phyloP scores from a whole-genome alignment of 805 yeast genomes.

The Sugiyamaella floridensis region DNA sequence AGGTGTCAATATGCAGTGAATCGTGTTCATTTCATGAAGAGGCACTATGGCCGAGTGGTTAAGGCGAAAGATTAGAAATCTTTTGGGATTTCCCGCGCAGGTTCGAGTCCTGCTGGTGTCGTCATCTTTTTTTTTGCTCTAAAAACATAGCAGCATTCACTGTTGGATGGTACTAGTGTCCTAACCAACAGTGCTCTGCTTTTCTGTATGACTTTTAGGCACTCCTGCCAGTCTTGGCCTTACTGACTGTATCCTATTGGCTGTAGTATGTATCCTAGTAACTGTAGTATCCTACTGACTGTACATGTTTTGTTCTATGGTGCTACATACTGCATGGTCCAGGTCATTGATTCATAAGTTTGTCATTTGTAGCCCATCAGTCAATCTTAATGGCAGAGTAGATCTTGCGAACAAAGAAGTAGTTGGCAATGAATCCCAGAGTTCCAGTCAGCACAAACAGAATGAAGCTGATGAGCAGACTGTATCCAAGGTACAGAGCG shows the following conservation, averaged over 20 bases:
- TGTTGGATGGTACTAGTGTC: too few relatives aligned
- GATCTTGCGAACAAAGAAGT: constrained; percentile 69
- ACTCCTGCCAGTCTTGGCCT: too few relatives aligned
- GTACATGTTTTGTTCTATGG: not conserved
- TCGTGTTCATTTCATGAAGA: constrained; percentile 6
- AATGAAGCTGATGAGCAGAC: constrained; percentile 58
- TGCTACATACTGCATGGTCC: too few relatives aligned
- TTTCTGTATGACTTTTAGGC: too few relatives aligned
- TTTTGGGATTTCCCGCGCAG: constrained; percentile 36
- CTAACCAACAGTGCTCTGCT: too few relatives aligned
- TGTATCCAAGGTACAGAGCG: constrained; percentile 77
- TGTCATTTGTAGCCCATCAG: not conserved
- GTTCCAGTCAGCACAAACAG: constrained; percentile 83
- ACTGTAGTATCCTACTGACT: not conserved
- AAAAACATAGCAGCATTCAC: too few relatives aligned
- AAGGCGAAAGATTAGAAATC: constrained; percentile 37
- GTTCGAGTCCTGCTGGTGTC: constrained; percentile 37
- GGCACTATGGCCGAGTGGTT: constrained; percentile 36
- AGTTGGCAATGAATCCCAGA: constrained; percentile 70
- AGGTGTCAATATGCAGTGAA: not conserved
- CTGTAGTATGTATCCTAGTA: too few relatives aligned
- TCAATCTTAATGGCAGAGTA: constrained; percentile 86
- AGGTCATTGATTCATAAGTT: too few relatives aligned
- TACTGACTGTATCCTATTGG: too few relatives aligned
- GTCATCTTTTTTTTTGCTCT: constrained; percentile 16